These are phyloP conservation scores for Myochromella boudieri DNA, from an alignment of 768 basidiomycete species.

Conservation along the genomic window DNA sequence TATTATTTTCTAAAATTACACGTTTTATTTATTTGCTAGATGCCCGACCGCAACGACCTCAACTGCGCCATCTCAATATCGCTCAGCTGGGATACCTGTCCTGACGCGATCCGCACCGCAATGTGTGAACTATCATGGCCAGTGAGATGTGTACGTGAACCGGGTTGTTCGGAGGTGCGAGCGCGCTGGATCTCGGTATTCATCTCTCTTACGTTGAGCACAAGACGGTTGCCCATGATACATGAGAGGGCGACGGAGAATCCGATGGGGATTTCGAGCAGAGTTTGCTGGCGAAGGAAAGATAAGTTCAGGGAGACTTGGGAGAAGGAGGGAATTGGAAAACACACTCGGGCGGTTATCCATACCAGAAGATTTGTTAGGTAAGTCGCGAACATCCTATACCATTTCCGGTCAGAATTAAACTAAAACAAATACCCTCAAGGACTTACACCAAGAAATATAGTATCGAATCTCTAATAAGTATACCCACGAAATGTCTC, in stretches of 20 bases:
- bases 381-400: slow-evolving; percentile 57
- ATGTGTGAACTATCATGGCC: slow-evolving; percentile 5
- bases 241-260: slow-evolving; percentile 61
- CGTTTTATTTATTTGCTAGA: too few relatives aligned
- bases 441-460: slow-evolving; percentile 57
- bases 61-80: slow-evolving; percentile 35
- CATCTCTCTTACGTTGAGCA: slow-evolving; percentile 51
- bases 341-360: slow-evolving; percentile 30
- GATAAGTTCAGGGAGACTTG: background rate
- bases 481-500: slow-evolving; percentile 42
- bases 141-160: background rate
- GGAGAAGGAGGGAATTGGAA: background rate
- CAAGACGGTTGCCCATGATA: slow-evolving; percentile 55
- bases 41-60: slow-evolving; percentile 28
- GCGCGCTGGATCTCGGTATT: slow-evolving; percentile 26
- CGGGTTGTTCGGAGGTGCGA: background rate
- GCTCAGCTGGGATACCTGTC: slow-evolving; percentile 19
- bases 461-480: slow-evolving; percentile 55
- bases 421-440: background rate
- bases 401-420: background rate
- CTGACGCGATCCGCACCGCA: background rate
- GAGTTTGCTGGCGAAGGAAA: slow-evolving; percentile 27
- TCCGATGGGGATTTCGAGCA: slow-evolving; percentile 54
- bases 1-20: too few relatives aligned
- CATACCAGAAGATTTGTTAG: slow-evolving; percentile 47